Evolutionary conservation across 1,139 yeast genomes (phyloP).

Genomic region (Kodamaea ohmeri): DNA sequence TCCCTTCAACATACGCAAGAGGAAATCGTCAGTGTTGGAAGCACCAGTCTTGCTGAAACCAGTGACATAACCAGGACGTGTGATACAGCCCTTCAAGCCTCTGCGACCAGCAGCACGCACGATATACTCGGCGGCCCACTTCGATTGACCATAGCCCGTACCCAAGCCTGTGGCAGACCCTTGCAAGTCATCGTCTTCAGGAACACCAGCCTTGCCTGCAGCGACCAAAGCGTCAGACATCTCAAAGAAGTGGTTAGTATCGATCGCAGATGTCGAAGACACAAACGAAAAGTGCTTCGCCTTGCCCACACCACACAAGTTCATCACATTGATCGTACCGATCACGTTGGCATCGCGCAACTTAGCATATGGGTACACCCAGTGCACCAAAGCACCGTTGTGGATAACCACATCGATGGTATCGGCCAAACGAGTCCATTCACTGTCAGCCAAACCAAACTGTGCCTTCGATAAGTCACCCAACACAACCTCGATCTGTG

Average conservation of each 20-base stretch:
- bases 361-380: conserved; percentile 94
- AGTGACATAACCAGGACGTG: conserved; percentile 94
- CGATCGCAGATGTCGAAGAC: conserved; percentile 91
- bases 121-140: conserved; percentile 94
- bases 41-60: conserved; percentile 84
- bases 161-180: conserved; percentile 84
- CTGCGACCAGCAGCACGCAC: conserved; percentile 82
- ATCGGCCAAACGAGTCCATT: conserved; percentile 58
- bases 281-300: conserved; percentile 87
- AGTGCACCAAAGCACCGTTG: conserved; percentile 97
- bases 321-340: conserved; percentile 81
- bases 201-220: conserved; percentile 68
- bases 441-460: conserved; percentile 61
- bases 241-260: conserved; percentile 74
- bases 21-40: conserved; percentile 93
- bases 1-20: conserved; percentile 91
- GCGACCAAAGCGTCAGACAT: conserved; percentile 68
- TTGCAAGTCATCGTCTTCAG: conserved; percentile 75
- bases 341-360: conserved; percentile 92
- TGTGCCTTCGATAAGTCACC: conserved; percentile 76
- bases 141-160: conserved; percentile 94
- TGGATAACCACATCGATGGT: conserved; percentile 82
- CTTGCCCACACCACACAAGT: conserved; percentile 73
- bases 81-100: conserved; percentile 84
- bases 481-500: conserved; percentile 64